Evolutionary conservation across 140 eudicot genomes (phyloP).

Genomic region (Oenanthe javanica): DNA sequence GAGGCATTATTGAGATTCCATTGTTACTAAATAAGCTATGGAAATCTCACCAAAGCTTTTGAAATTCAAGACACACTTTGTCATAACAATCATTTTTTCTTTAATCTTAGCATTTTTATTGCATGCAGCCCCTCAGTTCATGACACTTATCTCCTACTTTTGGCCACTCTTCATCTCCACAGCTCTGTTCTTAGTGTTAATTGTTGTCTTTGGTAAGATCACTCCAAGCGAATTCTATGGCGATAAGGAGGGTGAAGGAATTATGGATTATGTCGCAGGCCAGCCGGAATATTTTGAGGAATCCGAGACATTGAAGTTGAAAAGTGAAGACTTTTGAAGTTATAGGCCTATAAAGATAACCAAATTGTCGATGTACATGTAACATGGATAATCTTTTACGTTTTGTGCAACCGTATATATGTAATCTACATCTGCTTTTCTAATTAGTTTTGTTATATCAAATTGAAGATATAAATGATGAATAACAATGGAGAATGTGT

Average conservation of each 20-base stretch:
- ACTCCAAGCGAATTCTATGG: conserved; percentile 20
- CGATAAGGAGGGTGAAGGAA: conserved; percentile 19
- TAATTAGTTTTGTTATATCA: neutral
- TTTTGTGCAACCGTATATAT: neutral
- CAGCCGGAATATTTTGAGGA: conserved; percentile 19
- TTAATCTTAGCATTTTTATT: conserved; percentile 4
- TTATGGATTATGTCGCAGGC: conserved; percentile 27
- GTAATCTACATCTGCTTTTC: neutral
- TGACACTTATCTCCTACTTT: conserved; percentile 26
- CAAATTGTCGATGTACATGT: neutral
- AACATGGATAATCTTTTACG: neutral
- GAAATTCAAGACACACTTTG: conserved; percentile 22
- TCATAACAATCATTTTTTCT: conserved; percentile 2
- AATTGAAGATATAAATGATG: neutral
- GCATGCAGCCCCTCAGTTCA: conserved; percentile 16
- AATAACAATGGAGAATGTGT: neutral
- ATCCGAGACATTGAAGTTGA: neutral
- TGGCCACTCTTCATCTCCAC: conserved; percentile 51
- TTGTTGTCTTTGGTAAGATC: conserved; percentile 17
- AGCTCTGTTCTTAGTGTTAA: conserved; percentile 24
- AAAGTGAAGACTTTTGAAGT: neutral
- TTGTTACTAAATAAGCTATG: conserved; percentile 19
- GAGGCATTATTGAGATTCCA: neutral
- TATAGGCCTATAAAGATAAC: neutral
- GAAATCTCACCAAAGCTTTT: conserved; percentile 24